Conservation (phyloP, 495 filamentous ascomycete species). For the Pyronema domesticum region DNA sequence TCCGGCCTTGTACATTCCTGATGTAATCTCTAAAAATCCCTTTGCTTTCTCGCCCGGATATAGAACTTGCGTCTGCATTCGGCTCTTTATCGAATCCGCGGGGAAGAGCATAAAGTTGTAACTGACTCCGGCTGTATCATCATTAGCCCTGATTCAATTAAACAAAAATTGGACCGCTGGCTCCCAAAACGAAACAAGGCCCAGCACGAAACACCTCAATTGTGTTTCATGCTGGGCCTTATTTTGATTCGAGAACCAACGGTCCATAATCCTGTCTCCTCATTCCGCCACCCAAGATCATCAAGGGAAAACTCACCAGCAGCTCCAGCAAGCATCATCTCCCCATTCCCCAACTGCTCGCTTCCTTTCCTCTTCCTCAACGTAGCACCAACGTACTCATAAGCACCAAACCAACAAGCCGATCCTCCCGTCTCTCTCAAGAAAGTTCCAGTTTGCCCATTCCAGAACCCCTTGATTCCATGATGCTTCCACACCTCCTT, state of each 20-base stretch:
- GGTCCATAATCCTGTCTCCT: too few species aligned
- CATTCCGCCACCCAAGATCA: neutral
- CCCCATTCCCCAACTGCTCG: constrained; percentile 7
- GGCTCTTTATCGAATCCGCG: constrained; percentile 87
- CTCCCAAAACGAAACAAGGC: too few species aligned
- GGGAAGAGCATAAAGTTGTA: constrained; percentile 97
- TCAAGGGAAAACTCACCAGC: constrained; percentile 8
- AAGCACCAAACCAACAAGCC: constrained; percentile 88
- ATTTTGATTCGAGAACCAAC: too few species aligned
- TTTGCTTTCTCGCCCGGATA: constrained; percentile 28
- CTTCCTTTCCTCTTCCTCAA: constrained; percentile 34
- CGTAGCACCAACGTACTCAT: constrained; percentile 57
- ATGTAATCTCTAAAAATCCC: constrained; percentile 52
- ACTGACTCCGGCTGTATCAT: constrained; percentile 46
- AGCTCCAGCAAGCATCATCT: constrained; percentile 23
- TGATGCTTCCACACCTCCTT: constrained; percentile 59
- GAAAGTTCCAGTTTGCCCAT: constrained; percentile 80
- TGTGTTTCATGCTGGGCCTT: too few species aligned
- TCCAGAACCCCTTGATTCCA: constrained; percentile 79
- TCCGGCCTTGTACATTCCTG: constrained; percentile 56
- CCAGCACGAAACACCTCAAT: too few species aligned
- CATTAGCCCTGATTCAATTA: neutral
- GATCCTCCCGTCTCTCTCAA: constrained; percentile 86
- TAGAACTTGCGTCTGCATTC: constrained; percentile 76
- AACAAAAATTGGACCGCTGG: too few species aligned